Evolutionary conservation across 2,329 filamentous ascomycete species (phyloP).

Genomic region (Sclerotiophoma versabilis): DNA sequence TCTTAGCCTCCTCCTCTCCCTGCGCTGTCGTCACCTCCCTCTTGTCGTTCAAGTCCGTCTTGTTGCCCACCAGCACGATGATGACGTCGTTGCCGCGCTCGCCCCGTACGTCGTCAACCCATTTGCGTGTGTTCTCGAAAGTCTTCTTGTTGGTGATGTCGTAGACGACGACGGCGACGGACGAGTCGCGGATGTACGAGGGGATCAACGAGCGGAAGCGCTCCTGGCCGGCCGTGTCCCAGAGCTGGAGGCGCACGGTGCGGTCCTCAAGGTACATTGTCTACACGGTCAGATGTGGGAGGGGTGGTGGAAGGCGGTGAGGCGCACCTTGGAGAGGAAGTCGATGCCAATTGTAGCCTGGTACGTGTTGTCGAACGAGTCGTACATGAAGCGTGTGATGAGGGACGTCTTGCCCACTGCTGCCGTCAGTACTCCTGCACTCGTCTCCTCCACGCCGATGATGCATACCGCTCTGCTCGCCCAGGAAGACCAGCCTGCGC

Average conservation of each 20-base stretch:
- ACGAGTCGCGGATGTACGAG: conserved; percentile 97
- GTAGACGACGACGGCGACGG: conserved; percentile 97
- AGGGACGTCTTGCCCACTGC: conserved; percentile 97
- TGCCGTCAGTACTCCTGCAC: neutral
- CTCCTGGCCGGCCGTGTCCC: conserved; percentile 98
- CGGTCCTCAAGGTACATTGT: conserved; percentile 99
- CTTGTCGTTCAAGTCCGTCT: conserved; percentile 98
- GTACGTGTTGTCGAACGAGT: conserved; percentile 99
- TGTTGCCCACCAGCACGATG: conserved; percentile 97
- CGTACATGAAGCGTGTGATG: conserved; percentile 99
- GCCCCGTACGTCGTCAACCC: conserved; percentile 97
- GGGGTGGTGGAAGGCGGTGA: neutral
- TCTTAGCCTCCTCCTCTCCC: conserved; percentile 97
- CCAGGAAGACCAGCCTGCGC: conserved; percentile 88
- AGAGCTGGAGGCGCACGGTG: conserved; percentile 95
- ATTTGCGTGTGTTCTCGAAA: conserved; percentile 98
- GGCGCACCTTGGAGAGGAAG: conserved; percentile 89
- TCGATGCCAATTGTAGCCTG: conserved; percentile 99
- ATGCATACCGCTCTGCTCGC: conserved; percentile 93
- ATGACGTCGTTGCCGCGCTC: conserved; percentile 99
- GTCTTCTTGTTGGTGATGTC: conserved; percentile 97
- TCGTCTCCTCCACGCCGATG: no score
- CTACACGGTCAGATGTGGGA: conserved; percentile 54
- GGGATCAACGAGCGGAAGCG: conserved; percentile 96
- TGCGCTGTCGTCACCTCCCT: conserved; percentile 95